Percentiles rank a stretch among this genome's conserved stretches.
These are phyloP conservation scores for Xylogone sp. DNA, from an alignment of 2,329 filamentous ascomycete genomes.

Conservation along the genomic window DNA sequence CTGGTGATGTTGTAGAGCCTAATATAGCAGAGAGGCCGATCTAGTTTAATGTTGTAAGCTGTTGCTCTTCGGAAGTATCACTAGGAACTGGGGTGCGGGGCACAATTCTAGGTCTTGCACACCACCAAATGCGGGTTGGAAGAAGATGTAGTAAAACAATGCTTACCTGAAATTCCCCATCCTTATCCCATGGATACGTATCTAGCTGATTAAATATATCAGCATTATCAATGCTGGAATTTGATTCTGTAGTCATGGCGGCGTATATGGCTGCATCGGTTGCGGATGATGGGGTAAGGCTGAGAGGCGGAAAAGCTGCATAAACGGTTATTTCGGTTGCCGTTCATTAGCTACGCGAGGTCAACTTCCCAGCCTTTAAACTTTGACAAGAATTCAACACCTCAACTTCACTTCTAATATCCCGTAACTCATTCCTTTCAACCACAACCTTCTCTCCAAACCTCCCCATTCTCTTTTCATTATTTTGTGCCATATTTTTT, in stretches of 20 bases:
- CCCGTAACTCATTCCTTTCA: neutral
- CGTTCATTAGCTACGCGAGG: slow-evolving; percentile 3
- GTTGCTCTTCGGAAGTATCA: neutral
- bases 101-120: neutral
- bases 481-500: neutral
- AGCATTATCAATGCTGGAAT: slow-evolving; percentile 26
- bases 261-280: neutral
- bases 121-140: neutral
- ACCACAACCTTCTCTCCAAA: slow-evolving; percentile 1
- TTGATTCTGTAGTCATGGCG: slow-evolving; percentile 13
- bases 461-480: slow-evolving; percentile 1
- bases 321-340: neutral
- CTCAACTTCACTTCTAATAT: slow-evolving; percentile 6
- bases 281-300: slow-evolving; percentile 2
- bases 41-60: slow-evolving; percentile 27
- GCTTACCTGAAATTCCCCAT: slow-evolving; percentile 62
- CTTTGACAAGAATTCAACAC: slow-evolving; percentile 11
- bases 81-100: neutral
- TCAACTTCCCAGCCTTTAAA: slow-evolving; percentile 18
- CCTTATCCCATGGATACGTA: slow-evolving; percentile 63
- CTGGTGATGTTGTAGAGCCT: slow-evolving; percentile 49
- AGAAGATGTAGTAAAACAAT: neutral
- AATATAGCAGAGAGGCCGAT: slow-evolving; percentile 62
- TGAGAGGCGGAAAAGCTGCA: slow-evolving; percentile 4
- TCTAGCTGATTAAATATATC: slow-evolving; percentile 59